A percentile compares a stretch with the other conserved stretches of the same genome.
phyloP scores from a whole-genome alignment of 2,329 filamentous ascomycete species.

The Pseudogymnoascus sp. region DNA sequence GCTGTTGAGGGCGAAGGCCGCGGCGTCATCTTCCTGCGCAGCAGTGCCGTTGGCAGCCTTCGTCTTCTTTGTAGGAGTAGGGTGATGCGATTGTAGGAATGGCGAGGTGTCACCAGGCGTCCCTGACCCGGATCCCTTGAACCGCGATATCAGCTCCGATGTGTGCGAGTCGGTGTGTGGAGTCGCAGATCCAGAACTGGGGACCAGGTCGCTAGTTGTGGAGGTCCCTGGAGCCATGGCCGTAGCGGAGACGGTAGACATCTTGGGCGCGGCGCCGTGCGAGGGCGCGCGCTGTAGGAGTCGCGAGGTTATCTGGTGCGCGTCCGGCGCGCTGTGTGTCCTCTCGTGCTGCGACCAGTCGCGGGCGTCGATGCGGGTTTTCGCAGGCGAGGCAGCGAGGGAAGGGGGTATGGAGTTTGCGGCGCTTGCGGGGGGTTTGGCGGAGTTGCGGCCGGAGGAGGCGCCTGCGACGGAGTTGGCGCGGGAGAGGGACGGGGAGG shows the following conservation, averaged over 20 bases:
- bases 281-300: constrained; percentile 56
- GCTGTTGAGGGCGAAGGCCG: not conserved
- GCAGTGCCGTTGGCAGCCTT: not conserved
- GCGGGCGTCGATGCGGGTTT: constrained; percentile 10
- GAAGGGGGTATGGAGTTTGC: constrained; percentile 26
- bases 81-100: constrained; percentile 35
- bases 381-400: constrained; percentile 21
- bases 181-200: constrained; percentile 34
- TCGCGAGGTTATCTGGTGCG: constrained; percentile 58
- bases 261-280: constrained; percentile 52
- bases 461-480: constrained; percentile 39
- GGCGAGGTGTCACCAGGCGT: constrained; percentile 41
- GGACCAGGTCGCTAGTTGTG: constrained; percentile 23
- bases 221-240: constrained; percentile 31
- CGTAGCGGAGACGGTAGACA: constrained; percentile 51
- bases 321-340: constrained; percentile 42
- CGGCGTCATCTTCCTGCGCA: not conserved
- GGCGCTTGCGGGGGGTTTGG: constrained; percentile 32
- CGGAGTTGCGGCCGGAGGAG: constrained; percentile 39
- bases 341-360: constrained; percentile 23
- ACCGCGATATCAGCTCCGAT: constrained; percentile 48
- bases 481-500: constrained; percentile 48
- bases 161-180: constrained; percentile 19
- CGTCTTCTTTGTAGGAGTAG: constrained; percentile 9
- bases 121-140: constrained; percentile 44